Base-by-base conservation (phyloP, 2,329 filamentous ascomycete genomes). In the Colletotrichum brevisporum region DNA sequence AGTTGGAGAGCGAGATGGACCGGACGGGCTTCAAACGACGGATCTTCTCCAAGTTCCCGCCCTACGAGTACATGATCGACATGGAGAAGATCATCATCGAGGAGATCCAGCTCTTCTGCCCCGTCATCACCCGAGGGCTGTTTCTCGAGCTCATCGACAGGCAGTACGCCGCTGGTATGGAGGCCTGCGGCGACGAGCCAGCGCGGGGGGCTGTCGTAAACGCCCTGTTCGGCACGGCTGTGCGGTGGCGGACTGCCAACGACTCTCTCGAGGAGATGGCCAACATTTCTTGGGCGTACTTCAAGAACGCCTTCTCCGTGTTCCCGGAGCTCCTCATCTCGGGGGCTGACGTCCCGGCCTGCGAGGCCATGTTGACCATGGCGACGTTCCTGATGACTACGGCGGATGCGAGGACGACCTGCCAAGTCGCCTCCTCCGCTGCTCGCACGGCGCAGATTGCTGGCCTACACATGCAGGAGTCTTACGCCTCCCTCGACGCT, bases 241-340 rank as follows among this genome's bases (percentile, higher is more conserved):
- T 69, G 4, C 67, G 39, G 12, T 69, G 55, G 48, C 61, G 62
- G 36, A 59, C 24, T 10, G 47, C 62, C 15, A 71, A 71, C 26
- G 55, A 69, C 10, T 65, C 67, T 2, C 50, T 67, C 18, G 31
- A 54, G 18, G 15, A 45, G n/a, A 27, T 70, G 43, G 27, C 47
- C 27, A 43, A 27, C 4, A 36, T 53, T 16, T 53, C 51, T 21
- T 70, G 67, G 69, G 48, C 51, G 12, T 71, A 45, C 36, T 67
- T 51, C 67, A 71, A 70, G 57, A 71, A 71, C 50, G 56, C 67
- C 2, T 70, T 62, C n/a, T 39, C 41, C 26, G 54, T 57, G 0
- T 58, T 71, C 9, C 27, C 67, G 3, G 61, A 70, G 24, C 67
- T 71, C 31, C 10, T 70, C 6, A 41, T 53, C 0, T 48, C 27